These are phyloP conservation scores for Kwoniella mangroviensis DNA, from an alignment of 768 basidiomycete species.

Conservation along the genomic window DNA sequence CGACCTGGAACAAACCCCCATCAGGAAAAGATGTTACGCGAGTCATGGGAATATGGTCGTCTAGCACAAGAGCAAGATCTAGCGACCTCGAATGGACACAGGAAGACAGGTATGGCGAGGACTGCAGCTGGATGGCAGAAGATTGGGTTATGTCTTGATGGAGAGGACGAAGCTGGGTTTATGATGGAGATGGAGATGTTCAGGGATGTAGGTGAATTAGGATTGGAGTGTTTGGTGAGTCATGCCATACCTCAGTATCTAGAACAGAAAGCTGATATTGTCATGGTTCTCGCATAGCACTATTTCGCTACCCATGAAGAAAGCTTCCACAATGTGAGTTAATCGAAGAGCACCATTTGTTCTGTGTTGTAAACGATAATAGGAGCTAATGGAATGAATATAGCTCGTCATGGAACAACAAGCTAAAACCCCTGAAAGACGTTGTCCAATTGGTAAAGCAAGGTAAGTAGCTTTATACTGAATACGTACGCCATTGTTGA, in stretches of 20 bases:
- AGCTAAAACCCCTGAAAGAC: conserved; percentile 31
- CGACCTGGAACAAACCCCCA: conserved; percentile 30
- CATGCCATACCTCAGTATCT: not conserved
- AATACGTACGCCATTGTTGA: conserved; percentile 6
- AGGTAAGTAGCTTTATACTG: conserved; percentile 27
- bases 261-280: not conserved
- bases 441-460: conserved; percentile 48
- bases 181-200: conserved; percentile 42
- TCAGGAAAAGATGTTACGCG: conserved; percentile 47
- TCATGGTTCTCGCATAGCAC: conserved; percentile 26
- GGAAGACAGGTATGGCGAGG: conserved; percentile 17
- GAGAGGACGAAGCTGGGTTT: conserved; percentile 16
- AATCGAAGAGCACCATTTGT: not conserved
- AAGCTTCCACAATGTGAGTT: conserved; percentile 44
- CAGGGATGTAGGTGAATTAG: conserved; percentile 46
- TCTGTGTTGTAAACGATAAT: not conserved
- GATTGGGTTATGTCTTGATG: conserved; percentile 35
- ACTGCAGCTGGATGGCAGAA: conserved; percentile 38
- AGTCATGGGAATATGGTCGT: conserved; percentile 38
- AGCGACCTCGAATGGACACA: not conserved
- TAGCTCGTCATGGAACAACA: conserved; percentile 48
- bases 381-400: conserved; percentile 14
- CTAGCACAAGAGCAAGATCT: conserved; percentile 11
- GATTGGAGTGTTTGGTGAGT: conserved; percentile 49
- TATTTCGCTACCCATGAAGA: conserved; percentile 47